Conservation (phyloP, 495 filamentous ascomycete genomes). For the Aspergillus funiculosus region DNA sequence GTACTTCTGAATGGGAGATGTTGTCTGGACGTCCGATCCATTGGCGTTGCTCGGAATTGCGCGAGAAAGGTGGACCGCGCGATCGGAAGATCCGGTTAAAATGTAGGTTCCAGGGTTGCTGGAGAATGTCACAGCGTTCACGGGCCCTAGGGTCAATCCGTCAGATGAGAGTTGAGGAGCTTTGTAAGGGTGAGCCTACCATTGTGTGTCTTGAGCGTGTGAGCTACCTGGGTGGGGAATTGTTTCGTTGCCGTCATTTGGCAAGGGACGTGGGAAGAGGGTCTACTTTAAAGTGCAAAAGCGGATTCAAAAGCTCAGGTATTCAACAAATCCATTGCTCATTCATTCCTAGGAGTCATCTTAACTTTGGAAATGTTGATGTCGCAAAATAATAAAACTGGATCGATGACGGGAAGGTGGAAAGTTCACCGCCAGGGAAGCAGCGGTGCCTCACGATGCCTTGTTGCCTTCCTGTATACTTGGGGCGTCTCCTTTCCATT, state of each 20-base stretch:
- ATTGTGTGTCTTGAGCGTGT: constrained; percentile 46
- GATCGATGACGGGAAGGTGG: no score
- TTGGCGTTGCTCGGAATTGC: constrained; percentile 43
- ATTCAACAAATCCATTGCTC: not conserved
- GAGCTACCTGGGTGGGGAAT: constrained; percentile 33
- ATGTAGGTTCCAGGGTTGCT: constrained; percentile 46
- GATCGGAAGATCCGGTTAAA: constrained; percentile 82
- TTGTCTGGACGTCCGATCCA: constrained; percentile 33
- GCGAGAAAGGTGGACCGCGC: constrained; percentile 76
- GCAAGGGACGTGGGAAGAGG: no score
- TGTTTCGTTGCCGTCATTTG: constrained; percentile 31
- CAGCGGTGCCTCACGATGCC: no score
- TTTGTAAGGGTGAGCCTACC: constrained; percentile 21
- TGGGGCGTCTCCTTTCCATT: no score
- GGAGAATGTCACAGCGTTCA: constrained; percentile 41
- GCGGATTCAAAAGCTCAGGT: no score
- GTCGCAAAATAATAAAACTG: no score
- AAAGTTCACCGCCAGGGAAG: no score
- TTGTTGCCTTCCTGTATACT: no score
- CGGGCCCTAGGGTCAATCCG: constrained; percentile 25
- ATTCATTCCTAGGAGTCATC: no score
- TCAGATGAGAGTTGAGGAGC: not conserved
- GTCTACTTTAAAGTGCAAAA: no score
- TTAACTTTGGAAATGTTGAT: no score
- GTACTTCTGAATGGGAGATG: constrained; percentile 73